A percentile compares a stretch with the other conserved stretches of the same genome.
phyloP scores from a whole-genome alignment of 148 eudicot species.

The Vaccinium vitisidaea region DNA sequence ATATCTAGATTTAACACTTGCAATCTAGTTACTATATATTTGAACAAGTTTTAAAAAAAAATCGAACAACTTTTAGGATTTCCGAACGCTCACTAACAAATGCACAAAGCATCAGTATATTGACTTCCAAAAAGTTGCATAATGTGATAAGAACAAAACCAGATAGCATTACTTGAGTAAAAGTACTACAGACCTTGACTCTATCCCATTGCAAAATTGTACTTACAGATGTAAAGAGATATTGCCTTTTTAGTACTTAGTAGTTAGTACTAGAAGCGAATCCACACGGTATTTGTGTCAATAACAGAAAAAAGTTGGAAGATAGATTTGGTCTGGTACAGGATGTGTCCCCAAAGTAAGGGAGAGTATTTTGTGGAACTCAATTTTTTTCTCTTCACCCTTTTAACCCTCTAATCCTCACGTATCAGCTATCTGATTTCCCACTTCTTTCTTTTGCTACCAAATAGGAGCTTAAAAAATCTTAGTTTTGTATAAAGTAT shows the following conservation, averaged over 20 bases:
- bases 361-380: no score
- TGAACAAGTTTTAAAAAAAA: neutral
- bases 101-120: neutral
- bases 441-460: neutral
- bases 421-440: neutral
- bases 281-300: no score
- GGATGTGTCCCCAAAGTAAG: no score
- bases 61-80: neutral
- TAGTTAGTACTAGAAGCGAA: no score
- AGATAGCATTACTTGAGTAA: neutral
- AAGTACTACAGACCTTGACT: neutral
- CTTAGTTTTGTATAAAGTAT: no score
- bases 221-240: neutral
- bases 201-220: neutral
- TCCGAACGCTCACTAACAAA: neutral
- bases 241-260: neutral
- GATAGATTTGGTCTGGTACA: no score
- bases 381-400: neutral
- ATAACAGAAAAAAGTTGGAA: neutral
- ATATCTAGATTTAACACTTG: neutral
- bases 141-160: neutral
- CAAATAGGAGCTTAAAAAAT: neutral
- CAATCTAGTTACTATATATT: neutral
- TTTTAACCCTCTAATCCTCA: neutral
- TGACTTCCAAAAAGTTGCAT: neutral